Evolutionary conservation across 2,329 filamentous ascomycete species (phyloP).

Genomic region (Venturia oleaginea): DNA sequence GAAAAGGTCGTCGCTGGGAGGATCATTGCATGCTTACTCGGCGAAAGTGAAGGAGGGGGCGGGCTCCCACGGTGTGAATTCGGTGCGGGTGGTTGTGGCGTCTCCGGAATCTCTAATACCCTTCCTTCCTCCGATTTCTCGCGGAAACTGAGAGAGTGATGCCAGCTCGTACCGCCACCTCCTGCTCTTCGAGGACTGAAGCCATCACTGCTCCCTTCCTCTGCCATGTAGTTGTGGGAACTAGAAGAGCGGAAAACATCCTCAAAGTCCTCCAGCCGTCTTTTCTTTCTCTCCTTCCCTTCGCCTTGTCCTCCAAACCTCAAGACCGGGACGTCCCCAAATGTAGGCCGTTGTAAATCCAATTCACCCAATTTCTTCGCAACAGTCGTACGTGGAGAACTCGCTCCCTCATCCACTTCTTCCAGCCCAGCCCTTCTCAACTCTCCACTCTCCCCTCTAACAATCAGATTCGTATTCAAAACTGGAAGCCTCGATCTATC

Average conservation of each 20-base stretch:
- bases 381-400: slow-evolving; percentile 6
- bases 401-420: not conserved
- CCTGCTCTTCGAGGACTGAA: not conserved
- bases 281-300: slow-evolving; percentile 8
- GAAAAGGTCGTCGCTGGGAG: not conserved
- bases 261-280: not conserved
- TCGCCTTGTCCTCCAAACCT: not conserved
- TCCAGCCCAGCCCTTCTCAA: not conserved
- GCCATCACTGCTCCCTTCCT: not conserved
- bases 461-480: not conserved
- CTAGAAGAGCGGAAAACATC: not conserved
- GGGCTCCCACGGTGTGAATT: not conserved
- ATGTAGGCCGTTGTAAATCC: not conserved
- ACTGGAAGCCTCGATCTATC: not conserved
- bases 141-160: not conserved
- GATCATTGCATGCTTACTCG: not conserved
- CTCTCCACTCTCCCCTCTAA: not conserved
- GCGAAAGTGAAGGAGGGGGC: not conserved
- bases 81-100: not conserved
- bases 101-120: not conserved
- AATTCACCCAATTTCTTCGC: slow-evolving; percentile 5
- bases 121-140: not conserved
- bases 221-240: not conserved
- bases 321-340: not conserved
- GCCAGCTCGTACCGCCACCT: not conserved